Conservation (phyloP, 495 filamentous ascomycete species). For the Xylaria venustula region DNA sequence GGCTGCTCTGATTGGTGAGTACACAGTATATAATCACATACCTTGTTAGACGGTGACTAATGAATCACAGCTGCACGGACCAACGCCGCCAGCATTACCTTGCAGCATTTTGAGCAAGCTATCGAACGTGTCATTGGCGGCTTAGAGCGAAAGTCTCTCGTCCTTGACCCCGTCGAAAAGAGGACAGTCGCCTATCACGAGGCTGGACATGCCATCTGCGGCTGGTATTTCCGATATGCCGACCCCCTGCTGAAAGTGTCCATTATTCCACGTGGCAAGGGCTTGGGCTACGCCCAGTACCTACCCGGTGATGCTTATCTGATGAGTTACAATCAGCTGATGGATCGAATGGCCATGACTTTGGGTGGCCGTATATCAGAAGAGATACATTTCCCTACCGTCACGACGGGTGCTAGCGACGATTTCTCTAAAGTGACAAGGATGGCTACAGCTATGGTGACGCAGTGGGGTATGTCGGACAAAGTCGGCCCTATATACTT, state of each 20-base stretch:
- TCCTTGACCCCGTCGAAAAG: constrained; percentile 91
- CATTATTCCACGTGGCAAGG: constrained; percentile 94
- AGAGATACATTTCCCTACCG: constrained; percentile 92
- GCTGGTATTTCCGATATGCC: constrained; percentile 95
- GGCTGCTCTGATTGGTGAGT: constrained; percentile 91
- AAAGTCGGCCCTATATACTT: constrained; percentile 91
- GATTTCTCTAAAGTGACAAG: constrained; percentile 98
- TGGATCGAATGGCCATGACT: constrained; percentile 99
- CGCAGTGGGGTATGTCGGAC: constrained; percentile 94
- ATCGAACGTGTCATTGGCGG: constrained; percentile 97
- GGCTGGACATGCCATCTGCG: constrained; percentile 96
- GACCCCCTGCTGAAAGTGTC: constrained; percentile 97
- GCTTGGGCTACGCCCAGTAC: constrained; percentile 94
- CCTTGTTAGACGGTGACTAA: background rate
- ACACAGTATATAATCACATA: background rate
- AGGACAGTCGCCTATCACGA: constrained; percentile 95
- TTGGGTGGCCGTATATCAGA: constrained; percentile 91
- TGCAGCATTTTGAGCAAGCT: constrained; percentile 93
- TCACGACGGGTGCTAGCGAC: constrained; percentile 90
- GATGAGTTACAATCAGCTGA: constrained; percentile 91
- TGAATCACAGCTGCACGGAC: constrained; percentile 72
- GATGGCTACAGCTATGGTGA: constrained; percentile 96
- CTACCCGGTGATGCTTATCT: constrained; percentile 92
- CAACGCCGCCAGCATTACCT: constrained; percentile 71
- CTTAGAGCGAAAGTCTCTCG: constrained; percentile 92